phyloP scores from a whole-genome alignment of 768 basidiomycete species.

The Russula vinacea region DNA sequence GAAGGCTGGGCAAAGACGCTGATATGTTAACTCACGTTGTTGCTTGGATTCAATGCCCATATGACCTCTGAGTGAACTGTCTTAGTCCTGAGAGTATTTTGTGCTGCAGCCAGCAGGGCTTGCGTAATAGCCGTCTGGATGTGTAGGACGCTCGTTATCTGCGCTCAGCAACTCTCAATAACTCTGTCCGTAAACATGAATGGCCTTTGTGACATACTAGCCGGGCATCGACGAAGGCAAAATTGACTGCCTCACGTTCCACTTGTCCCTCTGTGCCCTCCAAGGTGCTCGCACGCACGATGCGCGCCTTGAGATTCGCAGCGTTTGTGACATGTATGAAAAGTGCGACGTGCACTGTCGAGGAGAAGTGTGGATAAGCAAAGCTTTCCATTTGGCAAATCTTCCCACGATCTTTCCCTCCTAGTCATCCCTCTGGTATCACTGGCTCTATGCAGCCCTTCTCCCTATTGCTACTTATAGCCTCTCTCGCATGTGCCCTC shows the following conservation, averaged over 20 bases:
- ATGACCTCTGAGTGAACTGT: slow-evolving; percentile 90
- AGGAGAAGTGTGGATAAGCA: slow-evolving; percentile 51
- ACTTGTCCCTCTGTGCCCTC: slow-evolving; percentile 57
- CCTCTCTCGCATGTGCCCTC: slow-evolving; percentile 27
- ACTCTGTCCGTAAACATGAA: neutral
- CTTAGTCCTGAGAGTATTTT: slow-evolving; percentile 67
- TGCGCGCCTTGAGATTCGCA: slow-evolving; percentile 53
- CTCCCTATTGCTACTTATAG: slow-evolving; percentile 24
- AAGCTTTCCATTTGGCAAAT: slow-evolving; percentile 49
- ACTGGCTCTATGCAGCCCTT: slow-evolving; percentile 16
- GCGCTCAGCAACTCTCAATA: slow-evolving; percentile 22
- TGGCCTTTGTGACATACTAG: slow-evolving; percentile 47
- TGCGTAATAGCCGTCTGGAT: slow-evolving; percentile 82
- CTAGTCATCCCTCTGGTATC: neutral
- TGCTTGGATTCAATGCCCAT: slow-evolving; percentile 82
- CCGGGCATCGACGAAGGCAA: slow-evolving; percentile 84
- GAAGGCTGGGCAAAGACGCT: neutral
- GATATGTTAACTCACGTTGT: slow-evolving; percentile 55
- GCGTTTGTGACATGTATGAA: slow-evolving; percentile 68
- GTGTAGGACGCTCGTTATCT: slow-evolving; percentile 82
- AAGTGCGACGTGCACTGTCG: slow-evolving; percentile 56
- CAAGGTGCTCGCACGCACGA: slow-evolving; percentile 66
- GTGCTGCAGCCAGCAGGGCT: slow-evolving; percentile 65
- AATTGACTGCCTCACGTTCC: slow-evolving; percentile 79
- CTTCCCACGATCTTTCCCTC: slow-evolving; percentile 21